These are phyloP conservation scores for peach (Prunus persica) DNA, from an alignment of 306 rosid genomes.

Conservation along the genomic window DNA sequence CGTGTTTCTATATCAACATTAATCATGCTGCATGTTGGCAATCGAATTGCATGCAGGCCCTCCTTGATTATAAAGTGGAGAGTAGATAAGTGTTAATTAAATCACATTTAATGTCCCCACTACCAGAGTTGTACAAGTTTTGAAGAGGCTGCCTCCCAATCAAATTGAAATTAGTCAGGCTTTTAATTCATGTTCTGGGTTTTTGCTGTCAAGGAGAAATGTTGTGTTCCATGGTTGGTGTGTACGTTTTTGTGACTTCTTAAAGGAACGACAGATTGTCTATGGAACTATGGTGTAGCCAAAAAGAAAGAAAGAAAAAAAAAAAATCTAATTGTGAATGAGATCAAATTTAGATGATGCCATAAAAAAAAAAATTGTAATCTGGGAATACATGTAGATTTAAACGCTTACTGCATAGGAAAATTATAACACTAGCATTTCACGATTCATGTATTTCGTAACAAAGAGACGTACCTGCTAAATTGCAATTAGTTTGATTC, in stretches of 20 bases:
- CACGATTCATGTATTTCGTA: too few relatives aligned
- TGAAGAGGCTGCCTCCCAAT: not conserved
- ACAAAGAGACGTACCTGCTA: too few relatives aligned
- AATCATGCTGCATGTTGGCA: not conserved
- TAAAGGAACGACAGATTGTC: not conserved
- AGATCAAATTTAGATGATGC: too few relatives aligned
- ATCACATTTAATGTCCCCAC: not conserved
- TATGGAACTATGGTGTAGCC: too few relatives aligned
- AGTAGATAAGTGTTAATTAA: not conserved
- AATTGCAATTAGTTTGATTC: too few relatives aligned
- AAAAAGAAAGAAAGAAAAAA: too few relatives aligned
- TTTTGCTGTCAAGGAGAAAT: not conserved
- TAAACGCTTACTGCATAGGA: too few relatives aligned
- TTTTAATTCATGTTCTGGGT: not conserved
- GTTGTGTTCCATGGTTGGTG: not conserved
- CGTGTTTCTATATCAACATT: not conserved
- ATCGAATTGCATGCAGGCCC: slow-evolving; percentile 2
- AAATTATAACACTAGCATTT: too few relatives aligned
- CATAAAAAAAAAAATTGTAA: too few relatives aligned
- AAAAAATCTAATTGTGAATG: too few relatives aligned
- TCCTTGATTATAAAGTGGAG: not conserved
- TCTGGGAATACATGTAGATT: too few relatives aligned
- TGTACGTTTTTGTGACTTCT: not conserved
- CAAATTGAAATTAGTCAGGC: not conserved
- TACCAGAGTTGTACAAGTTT: not conserved